phyloP scores from a whole-genome alignment of 495 filamentous ascomycete genomes.

The Aspergillus egyptiacus region DNA sequence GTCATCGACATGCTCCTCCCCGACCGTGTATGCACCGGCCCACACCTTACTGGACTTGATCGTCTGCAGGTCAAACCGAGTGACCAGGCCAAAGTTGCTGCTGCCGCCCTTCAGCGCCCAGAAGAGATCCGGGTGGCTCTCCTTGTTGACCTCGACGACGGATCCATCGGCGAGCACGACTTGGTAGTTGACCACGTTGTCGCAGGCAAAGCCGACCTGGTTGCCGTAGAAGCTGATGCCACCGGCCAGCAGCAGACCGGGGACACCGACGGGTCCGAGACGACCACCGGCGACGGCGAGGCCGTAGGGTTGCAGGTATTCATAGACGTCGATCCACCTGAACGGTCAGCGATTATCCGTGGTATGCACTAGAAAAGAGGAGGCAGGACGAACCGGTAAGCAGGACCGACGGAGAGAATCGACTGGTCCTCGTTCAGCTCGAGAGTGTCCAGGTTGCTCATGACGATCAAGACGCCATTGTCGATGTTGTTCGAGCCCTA shows the following conservation, averaged over 20 bases:
- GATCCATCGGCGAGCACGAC: constrained; percentile 56
- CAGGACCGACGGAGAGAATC: constrained; percentile 25
- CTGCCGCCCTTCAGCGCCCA: constrained; percentile 52
- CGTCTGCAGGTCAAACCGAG: constrained; percentile 42
- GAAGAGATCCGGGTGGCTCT: constrained; percentile 52
- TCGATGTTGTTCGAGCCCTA: constrained; percentile 38
- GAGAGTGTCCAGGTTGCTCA: constrained; percentile 42
- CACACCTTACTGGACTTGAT: constrained; percentile 44
- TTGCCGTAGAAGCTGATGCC: constrained; percentile 46
- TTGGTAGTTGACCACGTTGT: constrained; percentile 49
- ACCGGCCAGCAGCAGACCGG: constrained; percentile 45
- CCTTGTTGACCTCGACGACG: constrained; percentile 47
- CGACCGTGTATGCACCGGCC: constrained; percentile 34
- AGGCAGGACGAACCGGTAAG: constrained; percentile 21
- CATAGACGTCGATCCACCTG: constrained; percentile 53
- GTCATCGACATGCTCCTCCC: constrained; percentile 24
- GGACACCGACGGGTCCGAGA: constrained; percentile 47
- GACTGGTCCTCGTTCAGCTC: constrained; percentile 25
- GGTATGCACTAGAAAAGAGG: constrained; percentile 20
- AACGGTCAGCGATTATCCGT: constrained; percentile 17
- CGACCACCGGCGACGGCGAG: constrained; percentile 50
- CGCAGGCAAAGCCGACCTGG: constrained; percentile 44
- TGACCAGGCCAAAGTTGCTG: constrained; percentile 53
- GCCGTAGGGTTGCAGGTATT: constrained; percentile 37
- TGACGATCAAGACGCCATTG: constrained; percentile 52